phyloP scores from a whole-genome alignment of 345 rosid species.

The Hirschfeldia incana region DNA sequence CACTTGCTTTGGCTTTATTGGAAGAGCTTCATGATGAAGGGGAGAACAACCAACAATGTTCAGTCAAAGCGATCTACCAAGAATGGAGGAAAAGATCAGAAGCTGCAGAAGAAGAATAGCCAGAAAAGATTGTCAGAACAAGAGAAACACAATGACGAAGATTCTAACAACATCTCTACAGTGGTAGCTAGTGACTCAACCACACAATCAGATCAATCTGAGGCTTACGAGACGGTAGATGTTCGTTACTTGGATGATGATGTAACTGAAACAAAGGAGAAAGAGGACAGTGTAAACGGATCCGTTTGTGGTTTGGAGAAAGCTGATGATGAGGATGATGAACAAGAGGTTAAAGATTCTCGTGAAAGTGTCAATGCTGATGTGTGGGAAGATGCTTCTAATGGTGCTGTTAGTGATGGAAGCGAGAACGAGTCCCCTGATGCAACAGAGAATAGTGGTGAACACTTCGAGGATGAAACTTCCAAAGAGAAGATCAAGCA shows the following conservation, averaged over 20 bases:
- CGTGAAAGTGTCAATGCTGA: constrained; percentile 21
- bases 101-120: constrained; percentile 49
- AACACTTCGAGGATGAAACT: constrained; percentile 48
- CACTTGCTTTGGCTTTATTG: constrained; percentile 26
- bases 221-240: constrained; percentile 57
- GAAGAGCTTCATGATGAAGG: constrained; percentile 57
- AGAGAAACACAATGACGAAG: constrained; percentile 49
- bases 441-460: constrained; percentile 49
- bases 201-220: constrained; percentile 55
- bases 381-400: constrained; percentile 62
- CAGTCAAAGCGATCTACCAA: constrained; percentile 60
- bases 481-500: constrained; percentile 55
- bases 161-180: constrained; percentile 33
- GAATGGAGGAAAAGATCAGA: constrained; percentile 53
- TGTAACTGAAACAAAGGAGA: constrained; percentile 50
- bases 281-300: constrained; percentile 3
- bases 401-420: constrained; percentile 53
- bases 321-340: constrained; percentile 44
- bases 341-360: constrained; percentile 16
- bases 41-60: constrained; percentile 48
- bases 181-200: constrained; percentile 52
- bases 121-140: constrained; percentile 45
- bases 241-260: constrained; percentile 62
- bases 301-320: background rate
- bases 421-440: constrained; percentile 65